Percentiles rank a stretch among this genome's conserved stretches.
Evolutionary conservation across 2,329 filamentous ascomycete species (phyloP).

Genomic region (Metarhizium guizhouense): DNA sequence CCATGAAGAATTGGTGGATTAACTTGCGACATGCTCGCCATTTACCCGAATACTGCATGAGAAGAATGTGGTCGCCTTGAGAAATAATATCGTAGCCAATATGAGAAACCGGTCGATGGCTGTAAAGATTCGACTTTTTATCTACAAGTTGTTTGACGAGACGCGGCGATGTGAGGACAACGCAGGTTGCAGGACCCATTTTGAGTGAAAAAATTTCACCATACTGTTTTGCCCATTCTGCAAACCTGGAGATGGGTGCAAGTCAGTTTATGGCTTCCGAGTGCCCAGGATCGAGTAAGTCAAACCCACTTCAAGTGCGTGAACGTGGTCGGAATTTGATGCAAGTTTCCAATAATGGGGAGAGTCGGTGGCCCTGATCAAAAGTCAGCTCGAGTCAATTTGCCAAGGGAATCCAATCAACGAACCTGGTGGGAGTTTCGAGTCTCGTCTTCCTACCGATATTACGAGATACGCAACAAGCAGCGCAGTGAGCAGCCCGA

Average conservation of each 20-base stretch:
- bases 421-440: neutral
- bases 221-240: conserved; percentile 31
- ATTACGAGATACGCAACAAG: neutral
- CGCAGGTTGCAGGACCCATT: conserved; percentile 27
- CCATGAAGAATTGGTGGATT: conserved; percentile 35
- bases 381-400: neutral
- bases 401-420: neutral
- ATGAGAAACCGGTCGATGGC: conserved; percentile 30
- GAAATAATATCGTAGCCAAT: conserved; percentile 33
- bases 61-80: conserved; percentile 33
- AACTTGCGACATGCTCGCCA: conserved; percentile 39
- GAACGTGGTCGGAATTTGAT: conserved; percentile 10
- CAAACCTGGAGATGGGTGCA: neutral
- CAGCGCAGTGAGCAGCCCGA: neutral
- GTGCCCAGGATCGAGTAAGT: conserved; percentile 20
- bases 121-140: conserved; percentile 27
- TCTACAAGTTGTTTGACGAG: neutral
- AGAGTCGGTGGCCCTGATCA: conserved; percentile 26
- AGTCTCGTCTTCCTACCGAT: neutral
- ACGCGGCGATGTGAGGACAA: conserved; percentile 21
- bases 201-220: conserved; percentile 35
- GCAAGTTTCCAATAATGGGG: conserved; percentile 32
- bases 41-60: conserved; percentile 3
- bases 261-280: neutral
- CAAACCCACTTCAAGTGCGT: conserved; percentile 6